Evolutionary conservation across 805 yeast genomes (phyloP), one percentile per base, ranked within the genome.

Genomic region (Ogataea haglerorum): DNA sequence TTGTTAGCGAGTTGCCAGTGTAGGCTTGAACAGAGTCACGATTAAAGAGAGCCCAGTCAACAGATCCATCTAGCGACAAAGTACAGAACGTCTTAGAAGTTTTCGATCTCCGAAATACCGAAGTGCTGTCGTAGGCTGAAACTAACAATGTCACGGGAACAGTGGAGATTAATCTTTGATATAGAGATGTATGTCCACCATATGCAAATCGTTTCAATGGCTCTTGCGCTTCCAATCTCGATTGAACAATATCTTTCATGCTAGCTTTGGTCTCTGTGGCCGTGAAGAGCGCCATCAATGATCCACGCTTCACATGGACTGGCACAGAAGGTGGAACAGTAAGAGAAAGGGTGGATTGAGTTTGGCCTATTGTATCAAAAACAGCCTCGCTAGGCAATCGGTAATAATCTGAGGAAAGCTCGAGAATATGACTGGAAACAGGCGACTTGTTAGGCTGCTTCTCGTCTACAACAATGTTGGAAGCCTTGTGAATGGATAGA

Each of bases 291-390:
- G 80, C 65, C 36, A 80, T 57, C 22, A 81, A 53, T 0, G 82
- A 67, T 3, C 78, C 75, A 28, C 68, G 64, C 29, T 71, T 65
- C 10, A 78, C 58, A 45, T 66, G 64, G 2, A 78, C 58, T 0
- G 85, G 84, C 1, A 76, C 61, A 0, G 85, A 78, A 1, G 86
- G 79, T 1, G 82, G 80, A n/a, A 75, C 54, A 1, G 68, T 61
- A n/a, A 78, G 56, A 5, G 75, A 64, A 16, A 78, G 57, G 0
- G 77, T 64, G 0, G 78, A 63, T 16, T 75, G 70, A 2, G 80
- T 73, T 5, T 56, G 60, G 6, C 80, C 82, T 40, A 78, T 50
- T 0, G 75, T 61, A 33, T 67, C 59, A 45, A 75, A 66, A 19
- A 58, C 43, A 1, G 70, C 65, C 3, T 45, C 52, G 16, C 42